Conservation (phyloP, 305 asterid genomes). For the Nicotiana rustica region DNA sequence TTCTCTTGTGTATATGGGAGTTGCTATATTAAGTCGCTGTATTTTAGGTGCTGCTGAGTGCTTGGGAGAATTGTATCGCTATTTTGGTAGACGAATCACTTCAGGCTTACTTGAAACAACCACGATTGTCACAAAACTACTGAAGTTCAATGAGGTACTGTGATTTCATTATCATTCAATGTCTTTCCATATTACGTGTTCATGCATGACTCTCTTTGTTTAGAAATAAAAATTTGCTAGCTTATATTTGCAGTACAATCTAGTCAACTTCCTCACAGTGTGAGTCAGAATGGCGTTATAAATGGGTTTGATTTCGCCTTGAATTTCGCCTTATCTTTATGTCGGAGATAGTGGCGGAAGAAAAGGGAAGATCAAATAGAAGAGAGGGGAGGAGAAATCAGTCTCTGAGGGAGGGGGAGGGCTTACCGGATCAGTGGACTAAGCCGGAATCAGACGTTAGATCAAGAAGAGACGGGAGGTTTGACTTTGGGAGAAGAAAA, state of each 20-base stretch:
- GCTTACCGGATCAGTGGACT: no score
- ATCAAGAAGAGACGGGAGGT: no score
- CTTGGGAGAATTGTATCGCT: conserved; percentile 87
- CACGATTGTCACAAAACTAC: conserved; percentile 70
- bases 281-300: not conserved
- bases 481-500: no score
- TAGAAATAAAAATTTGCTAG: conserved; percentile 3
- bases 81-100: conserved; percentile 82
- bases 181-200: conserved; percentile 33
- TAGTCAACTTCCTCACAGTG: conserved; percentile 5
- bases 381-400: no score
- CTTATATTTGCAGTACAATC: not conserved
- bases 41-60: conserved; percentile 91
- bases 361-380: no score
- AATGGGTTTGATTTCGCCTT: no score
- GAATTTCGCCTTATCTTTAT: no score
- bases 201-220: conserved; percentile 29
- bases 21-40: conserved; percentile 23
- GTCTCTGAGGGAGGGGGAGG: no score
- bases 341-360: no score
- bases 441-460: no score
- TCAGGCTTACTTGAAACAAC: conserved; percentile 93
- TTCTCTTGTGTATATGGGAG: not conserved
- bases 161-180: conserved; percentile 33
- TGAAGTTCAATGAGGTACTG: conserved; percentile 86